Conservation (phyloP, 2,329 filamentous ascomycete genomes). For the Aspergillus sp. region DNA sequence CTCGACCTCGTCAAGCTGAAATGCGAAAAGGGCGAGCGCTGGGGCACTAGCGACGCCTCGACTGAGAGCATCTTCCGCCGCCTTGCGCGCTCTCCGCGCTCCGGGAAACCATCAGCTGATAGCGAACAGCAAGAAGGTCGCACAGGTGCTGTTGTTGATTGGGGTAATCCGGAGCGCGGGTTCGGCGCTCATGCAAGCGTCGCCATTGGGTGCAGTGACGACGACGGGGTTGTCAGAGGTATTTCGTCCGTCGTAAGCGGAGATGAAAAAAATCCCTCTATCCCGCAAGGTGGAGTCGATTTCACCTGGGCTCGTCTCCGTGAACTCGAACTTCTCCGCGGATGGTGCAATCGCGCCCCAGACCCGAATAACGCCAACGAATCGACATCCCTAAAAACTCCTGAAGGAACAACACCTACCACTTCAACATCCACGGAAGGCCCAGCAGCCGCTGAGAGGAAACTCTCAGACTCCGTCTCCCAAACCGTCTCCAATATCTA, state of each 20-base stretch:
- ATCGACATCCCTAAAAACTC: conserved; percentile 21
- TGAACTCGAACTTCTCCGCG: conserved; percentile 53
- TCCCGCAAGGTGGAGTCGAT: conserved; percentile 50
- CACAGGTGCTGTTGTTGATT: conserved; percentile 66
- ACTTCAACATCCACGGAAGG: conserved; percentile 5
- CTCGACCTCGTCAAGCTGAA: conserved; percentile 93
- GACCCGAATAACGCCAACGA: conserved; percentile 41
- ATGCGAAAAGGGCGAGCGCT: conserved; percentile 82
- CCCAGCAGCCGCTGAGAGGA: conserved; percentile 7
- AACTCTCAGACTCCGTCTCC: conserved; percentile 42
- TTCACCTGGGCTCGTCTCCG: conserved; percentile 58
- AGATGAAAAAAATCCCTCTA: conserved; percentile 35
- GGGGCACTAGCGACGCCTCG: conserved; percentile 72
- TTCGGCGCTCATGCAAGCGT: conserved; percentile 52
- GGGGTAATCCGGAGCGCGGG: conserved; percentile 68
- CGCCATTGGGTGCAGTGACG: conserved; percentile 50
- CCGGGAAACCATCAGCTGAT: conserved; percentile 28
- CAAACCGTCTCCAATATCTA: conserved; percentile 47
- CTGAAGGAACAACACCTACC: conserved; percentile 19
- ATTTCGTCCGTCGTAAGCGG: conserved; percentile 48
- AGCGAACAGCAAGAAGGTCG: conserved; percentile 18
- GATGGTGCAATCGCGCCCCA: conserved; percentile 51
- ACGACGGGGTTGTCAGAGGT: conserved; percentile 52
- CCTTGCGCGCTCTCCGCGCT: conserved; percentile 52
- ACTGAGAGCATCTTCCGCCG: conserved; percentile 87